Conservation (phyloP, 2,329 filamentous ascomycete species). For the Colletotrichum falcatum region DNA sequence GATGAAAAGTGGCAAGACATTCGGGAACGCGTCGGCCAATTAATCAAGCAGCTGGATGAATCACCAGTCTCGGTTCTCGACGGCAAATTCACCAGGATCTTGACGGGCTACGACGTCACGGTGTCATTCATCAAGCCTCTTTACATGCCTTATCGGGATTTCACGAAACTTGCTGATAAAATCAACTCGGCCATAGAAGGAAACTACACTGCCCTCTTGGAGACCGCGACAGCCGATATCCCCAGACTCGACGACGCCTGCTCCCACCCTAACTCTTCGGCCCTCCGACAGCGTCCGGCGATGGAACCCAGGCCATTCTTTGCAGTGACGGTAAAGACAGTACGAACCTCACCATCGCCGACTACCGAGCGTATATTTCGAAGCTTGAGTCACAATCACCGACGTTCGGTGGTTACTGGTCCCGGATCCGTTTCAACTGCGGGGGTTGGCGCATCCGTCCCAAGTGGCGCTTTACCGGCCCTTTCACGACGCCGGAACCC, state of each 20-base stretch:
- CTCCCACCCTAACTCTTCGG: constrained; percentile 9
- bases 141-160: constrained; percentile 48
- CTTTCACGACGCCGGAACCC: constrained; percentile 47
- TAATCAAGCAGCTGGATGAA: constrained; percentile 47
- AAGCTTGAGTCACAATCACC: constrained; percentile 46
- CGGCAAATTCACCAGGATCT: constrained; percentile 43
- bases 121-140: constrained; percentile 45
- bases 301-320: constrained; percentile 46
- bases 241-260: constrained; percentile 27
- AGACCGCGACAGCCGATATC: background rate
- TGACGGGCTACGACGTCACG: constrained; percentile 50
- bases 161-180: constrained; percentile 32
- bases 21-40: constrained; percentile 48
- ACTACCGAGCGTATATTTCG: constrained; percentile 48
- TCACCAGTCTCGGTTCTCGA: constrained; percentile 45
- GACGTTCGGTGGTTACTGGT: constrained; percentile 50
- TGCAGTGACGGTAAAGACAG: constrained; percentile 53
- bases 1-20: constrained; percentile 49
- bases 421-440: constrained; percentile 55
- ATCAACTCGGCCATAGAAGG: constrained; percentile 46
- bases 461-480: constrained; percentile 55
- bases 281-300: constrained; percentile 24
- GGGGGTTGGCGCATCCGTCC: constrained; percentile 52
- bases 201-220: constrained; percentile 44
- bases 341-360: constrained; percentile 41